A percentile compares a stretch with the other conserved stretches of the same genome.
phyloP scores from a whole-genome alignment of 2,329 filamentous ascomycete genomes.

The Ophiostoma australiae region DNA sequence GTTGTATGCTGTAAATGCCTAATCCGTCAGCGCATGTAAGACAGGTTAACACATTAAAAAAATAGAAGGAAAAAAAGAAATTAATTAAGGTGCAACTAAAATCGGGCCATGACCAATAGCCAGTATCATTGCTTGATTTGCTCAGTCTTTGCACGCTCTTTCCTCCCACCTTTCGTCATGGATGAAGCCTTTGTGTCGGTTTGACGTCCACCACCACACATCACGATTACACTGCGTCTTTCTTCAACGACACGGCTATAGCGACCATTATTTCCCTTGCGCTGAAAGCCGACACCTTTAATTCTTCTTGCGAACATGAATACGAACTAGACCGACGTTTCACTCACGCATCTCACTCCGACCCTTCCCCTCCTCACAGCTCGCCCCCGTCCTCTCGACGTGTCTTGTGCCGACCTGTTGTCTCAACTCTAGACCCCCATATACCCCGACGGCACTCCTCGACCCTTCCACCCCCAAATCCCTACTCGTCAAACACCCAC shows the following conservation, averaged over 20 bases:
- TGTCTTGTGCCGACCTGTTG: neutral
- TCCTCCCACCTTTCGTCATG: constrained; percentile 15
- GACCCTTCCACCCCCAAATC: neutral
- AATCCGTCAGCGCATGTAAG: neutral
- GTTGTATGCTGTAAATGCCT: neutral
- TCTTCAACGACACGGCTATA: neutral
- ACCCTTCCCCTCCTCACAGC: neutral
- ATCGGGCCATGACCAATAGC: neutral
- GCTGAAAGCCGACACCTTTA: neutral
- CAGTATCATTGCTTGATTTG: constrained; percentile 20
- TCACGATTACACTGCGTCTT: neutral
- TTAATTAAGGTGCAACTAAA: neutral
- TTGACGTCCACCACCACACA: neutral
- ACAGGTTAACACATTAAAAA: neutral
- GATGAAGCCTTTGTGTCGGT: neutral
- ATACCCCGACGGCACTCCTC: too few species aligned
- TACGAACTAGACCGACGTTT: constrained; percentile 2
- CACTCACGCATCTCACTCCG: neutral
- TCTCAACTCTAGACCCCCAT: neutral
- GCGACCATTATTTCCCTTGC: neutral
- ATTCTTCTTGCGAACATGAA: constrained; percentile 3
- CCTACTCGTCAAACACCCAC: neutral
- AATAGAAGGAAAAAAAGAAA: neutral
- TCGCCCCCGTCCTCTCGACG: neutral
- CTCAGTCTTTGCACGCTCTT: constrained; percentile 1